Percentiles rank a stretch among this genome's conserved stretches.
Conservation (phyloP, 2,329 filamentous ascomycete genomes). For the Arthrobotrys pseudoclavata region DNA sequence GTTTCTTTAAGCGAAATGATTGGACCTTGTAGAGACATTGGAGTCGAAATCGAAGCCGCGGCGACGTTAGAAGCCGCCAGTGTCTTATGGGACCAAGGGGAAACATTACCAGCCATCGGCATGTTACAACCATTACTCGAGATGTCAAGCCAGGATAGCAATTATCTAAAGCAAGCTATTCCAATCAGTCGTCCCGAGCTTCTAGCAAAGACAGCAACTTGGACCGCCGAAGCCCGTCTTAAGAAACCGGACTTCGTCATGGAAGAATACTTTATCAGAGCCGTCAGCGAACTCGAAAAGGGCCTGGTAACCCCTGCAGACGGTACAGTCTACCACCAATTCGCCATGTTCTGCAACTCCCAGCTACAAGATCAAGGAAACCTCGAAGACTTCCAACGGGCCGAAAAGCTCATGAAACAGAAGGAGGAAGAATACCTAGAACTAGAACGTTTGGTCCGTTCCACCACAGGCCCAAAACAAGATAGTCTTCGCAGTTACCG, state of each 20-base stretch:
- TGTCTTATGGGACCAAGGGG: slow-evolving; percentile 93
- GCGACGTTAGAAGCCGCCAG: slow-evolving; percentile 86
- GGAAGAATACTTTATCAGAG: slow-evolving; percentile 84
- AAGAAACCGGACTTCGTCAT: slow-evolving; percentile 94
- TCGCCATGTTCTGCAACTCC: slow-evolving; percentile 93
- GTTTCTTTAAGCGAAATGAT: slow-evolving; percentile 85
- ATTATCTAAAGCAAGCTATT: slow-evolving; percentile 73
- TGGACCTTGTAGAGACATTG: slow-evolving; percentile 76
- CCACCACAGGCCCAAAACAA: slow-evolving; percentile 64
- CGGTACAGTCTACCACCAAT: slow-evolving; percentile 92
- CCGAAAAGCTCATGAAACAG: slow-evolving; percentile 82
- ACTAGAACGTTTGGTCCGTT: slow-evolving; percentile 74
- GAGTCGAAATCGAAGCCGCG: slow-evolving; percentile 81
- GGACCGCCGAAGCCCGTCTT: slow-evolving; percentile 87
- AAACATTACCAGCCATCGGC: slow-evolving; percentile 87
- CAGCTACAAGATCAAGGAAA: slow-evolving; percentile 89
- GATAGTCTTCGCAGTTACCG: slow-evolving; percentile 74
- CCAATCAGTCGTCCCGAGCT: slow-evolving; percentile 81
- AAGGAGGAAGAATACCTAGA: slow-evolving; percentile 85
- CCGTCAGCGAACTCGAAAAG: slow-evolving; percentile 80
- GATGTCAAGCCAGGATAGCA: slow-evolving; percentile 69
- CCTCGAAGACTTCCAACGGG: slow-evolving; percentile 84
- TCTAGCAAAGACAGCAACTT: slow-evolving; percentile 88
- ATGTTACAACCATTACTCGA: slow-evolving; percentile 82
- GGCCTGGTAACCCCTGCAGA: slow-evolving; percentile 77